Percentiles rank a stretch among this genome's conserved stretches.
Evolutionary conservation across 2,329 filamentous ascomycete species (phyloP).

Genomic region (Venturia effusa): DNA sequence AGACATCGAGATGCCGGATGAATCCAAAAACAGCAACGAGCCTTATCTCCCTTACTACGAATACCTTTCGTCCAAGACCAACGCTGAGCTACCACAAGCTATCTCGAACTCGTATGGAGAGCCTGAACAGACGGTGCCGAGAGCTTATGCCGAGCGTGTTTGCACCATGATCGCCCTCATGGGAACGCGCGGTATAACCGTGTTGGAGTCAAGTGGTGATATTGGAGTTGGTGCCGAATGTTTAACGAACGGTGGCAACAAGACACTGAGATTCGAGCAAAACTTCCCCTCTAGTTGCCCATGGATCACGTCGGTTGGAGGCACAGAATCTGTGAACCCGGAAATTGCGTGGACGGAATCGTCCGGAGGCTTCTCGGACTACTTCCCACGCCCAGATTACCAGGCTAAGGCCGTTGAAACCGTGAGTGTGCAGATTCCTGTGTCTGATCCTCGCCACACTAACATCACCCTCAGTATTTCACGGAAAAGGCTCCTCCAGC

Average conservation of each 20-base stretch:
- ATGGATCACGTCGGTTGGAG: conserved; percentile 36
- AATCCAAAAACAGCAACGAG: conserved; percentile 34
- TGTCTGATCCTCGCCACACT: neutral
- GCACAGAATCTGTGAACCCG: neutral
- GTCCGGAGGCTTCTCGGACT: conserved; percentile 36
- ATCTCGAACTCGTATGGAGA: conserved; percentile 30
- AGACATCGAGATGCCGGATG: conserved; percentile 34
- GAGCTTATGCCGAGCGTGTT: conserved; percentile 25
- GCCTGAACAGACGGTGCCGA: conserved; percentile 28
- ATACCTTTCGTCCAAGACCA: too few relatives aligned
- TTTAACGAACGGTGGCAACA: conserved; percentile 33
- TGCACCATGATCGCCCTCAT: conserved; percentile 27
- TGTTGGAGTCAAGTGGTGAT: conserved; percentile 29
- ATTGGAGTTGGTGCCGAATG: conserved; percentile 31
- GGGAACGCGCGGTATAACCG: conserved; percentile 28
- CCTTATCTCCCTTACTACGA: conserved; percentile 29
- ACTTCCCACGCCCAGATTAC: conserved; percentile 22
- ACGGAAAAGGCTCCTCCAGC: neutral
- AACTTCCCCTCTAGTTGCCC: conserved; percentile 36
- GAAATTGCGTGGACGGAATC: conserved; percentile 26
- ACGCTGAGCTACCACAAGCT: conserved; percentile 26
- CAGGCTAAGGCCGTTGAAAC: neutral
- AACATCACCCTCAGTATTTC: neutral
- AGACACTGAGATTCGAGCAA: conserved; percentile 32
- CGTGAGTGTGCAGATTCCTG: neutral